A percentile compares a stretch with the other conserved stretches of the same genome.
Evolutionary conservation across 2,329 filamentous ascomycete genomes (phyloP).

Genomic region (Beauveria scarabaeidicola): DNA sequence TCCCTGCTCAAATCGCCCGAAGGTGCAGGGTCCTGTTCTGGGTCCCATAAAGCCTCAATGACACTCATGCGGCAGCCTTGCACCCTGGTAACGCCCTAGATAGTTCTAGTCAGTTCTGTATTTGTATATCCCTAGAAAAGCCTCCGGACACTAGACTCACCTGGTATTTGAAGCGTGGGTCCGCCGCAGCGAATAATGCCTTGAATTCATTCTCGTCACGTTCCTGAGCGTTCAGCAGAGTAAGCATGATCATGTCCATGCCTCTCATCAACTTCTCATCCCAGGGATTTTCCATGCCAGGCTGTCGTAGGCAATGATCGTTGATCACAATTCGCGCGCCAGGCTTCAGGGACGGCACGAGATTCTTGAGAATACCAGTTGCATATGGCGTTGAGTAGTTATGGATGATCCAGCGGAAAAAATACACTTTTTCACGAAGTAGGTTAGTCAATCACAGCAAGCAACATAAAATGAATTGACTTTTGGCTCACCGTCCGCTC

Average conservation of each 20-base stretch:
- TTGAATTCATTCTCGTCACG: constrained; percentile 37
- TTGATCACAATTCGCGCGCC: constrained; percentile 41
- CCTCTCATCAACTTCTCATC: constrained; percentile 39
- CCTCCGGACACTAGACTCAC: constrained; percentile 17
- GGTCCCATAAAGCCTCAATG: constrained; percentile 40
- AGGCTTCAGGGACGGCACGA: constrained; percentile 47
- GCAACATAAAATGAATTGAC: neutral
- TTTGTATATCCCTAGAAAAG: neutral
- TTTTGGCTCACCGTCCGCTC: constrained; percentile 38
- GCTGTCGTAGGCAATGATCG: constrained; percentile 35
- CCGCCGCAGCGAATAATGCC: constrained; percentile 34
- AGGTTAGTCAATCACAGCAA: neutral
- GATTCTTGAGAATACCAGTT: constrained; percentile 37
- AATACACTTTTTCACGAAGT: constrained; percentile 36
- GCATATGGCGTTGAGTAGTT: constrained; percentile 50
- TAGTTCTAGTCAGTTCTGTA: constrained; percentile 9
- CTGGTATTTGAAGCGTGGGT: constrained; percentile 35
- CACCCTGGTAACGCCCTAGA: constrained; percentile 31
- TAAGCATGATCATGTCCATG: constrained; percentile 46
- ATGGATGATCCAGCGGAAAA: constrained; percentile 53
- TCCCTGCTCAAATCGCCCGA: neutral
- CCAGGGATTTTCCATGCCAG: constrained; percentile 31
- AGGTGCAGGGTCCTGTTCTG: constrained; percentile 7
- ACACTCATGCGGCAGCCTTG: constrained; percentile 39
- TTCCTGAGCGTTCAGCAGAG: constrained; percentile 43